phyloP scores from a whole-genome alignment of 2,329 filamentous ascomycete genomes.

The Xylariales sp. region DNA sequence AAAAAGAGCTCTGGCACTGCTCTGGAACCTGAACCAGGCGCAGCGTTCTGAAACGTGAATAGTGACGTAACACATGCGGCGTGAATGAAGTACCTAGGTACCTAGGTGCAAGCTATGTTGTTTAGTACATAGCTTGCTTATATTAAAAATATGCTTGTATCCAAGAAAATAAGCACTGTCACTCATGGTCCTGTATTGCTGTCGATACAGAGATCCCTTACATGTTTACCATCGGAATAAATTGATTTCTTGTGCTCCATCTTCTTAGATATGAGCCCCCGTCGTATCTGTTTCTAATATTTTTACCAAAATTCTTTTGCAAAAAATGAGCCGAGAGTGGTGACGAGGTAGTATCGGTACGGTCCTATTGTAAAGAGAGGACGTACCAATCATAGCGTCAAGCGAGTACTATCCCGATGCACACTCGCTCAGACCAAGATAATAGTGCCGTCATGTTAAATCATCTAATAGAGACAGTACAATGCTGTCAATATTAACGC shows the following conservation, averaged over 20 bases:
- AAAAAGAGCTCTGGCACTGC: slow-evolving; percentile 18
- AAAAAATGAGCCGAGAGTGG: not conserved
- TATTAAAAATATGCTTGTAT: not conserved
- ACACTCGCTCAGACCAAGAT: not conserved
- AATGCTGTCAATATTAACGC: slow-evolving; percentile 29
- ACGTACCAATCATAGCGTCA: not conserved
- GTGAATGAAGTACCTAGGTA: not conserved
- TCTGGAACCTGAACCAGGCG: slow-evolving; percentile 16
- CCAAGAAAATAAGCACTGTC: not conserved
- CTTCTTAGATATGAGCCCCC: too few relatives aligned
- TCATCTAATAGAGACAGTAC: slow-evolving; percentile 32
- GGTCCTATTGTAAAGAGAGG: not conserved
- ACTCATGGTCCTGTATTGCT: too few relatives aligned
- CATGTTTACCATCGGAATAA: not conserved
- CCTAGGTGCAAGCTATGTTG: not conserved
- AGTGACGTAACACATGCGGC: slow-evolving; percentile 29
- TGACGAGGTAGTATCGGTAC: slow-evolving; percentile 4
- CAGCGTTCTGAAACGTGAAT: slow-evolving; percentile 11
- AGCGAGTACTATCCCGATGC: not conserved
- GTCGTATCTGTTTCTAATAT: too few relatives aligned
- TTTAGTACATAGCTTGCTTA: not conserved
- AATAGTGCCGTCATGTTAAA: slow-evolving; percentile 14
- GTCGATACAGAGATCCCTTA: not conserved
- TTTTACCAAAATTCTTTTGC: too few relatives aligned
- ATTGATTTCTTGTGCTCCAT: too few relatives aligned